Conservation (phyloP, 495 filamentous ascomycete species). For the Penicillium cinerascens region DNA sequence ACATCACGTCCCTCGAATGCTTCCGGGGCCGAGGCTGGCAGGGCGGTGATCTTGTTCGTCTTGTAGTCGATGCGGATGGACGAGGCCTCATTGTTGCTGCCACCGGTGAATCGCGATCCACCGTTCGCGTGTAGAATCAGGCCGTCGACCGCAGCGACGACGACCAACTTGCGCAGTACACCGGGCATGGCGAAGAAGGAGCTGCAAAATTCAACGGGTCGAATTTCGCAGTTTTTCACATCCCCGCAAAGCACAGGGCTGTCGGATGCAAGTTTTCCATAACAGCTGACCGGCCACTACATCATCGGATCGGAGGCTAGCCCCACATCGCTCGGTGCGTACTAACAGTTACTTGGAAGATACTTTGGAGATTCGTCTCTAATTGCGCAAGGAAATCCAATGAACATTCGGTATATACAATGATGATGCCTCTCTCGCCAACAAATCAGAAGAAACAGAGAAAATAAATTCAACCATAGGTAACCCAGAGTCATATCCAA, state of each 20-base stretch:
- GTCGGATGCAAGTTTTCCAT: constrained; percentile 18
- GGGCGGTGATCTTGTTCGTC: constrained; percentile 53
- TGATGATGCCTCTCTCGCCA: constrained; percentile 14
- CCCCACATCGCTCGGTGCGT: constrained; percentile 7
- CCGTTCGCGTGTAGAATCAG: constrained; percentile 73
- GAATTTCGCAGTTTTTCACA: background rate
- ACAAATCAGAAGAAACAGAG: constrained; percentile 8
- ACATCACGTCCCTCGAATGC: constrained; percentile 32
- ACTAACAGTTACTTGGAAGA: background rate
- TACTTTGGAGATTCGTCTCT: background rate
- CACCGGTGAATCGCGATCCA: constrained; percentile 38
- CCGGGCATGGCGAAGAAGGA: constrained; percentile 55
- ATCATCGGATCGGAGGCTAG: constrained; percentile 23
- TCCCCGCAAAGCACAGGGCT: background rate
- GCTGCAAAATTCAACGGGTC: background rate
- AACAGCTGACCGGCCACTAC: constrained; percentile 27
- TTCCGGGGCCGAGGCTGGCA: constrained; percentile 37
- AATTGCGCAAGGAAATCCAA: constrained; percentile 12
- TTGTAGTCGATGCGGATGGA: constrained; percentile 72
- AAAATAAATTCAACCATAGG: constrained; percentile 23
- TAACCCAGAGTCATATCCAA: constrained; percentile 36
- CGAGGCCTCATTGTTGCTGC: constrained; percentile 35
- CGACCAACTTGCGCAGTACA: constrained; percentile 71
- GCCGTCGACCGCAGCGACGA: constrained; percentile 83
- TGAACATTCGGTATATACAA: constrained; percentile 24